Base-by-base conservation (phyloP, 2,329 filamentous ascomycete genomes). In the Phyllosticta ampelicida region DNA sequence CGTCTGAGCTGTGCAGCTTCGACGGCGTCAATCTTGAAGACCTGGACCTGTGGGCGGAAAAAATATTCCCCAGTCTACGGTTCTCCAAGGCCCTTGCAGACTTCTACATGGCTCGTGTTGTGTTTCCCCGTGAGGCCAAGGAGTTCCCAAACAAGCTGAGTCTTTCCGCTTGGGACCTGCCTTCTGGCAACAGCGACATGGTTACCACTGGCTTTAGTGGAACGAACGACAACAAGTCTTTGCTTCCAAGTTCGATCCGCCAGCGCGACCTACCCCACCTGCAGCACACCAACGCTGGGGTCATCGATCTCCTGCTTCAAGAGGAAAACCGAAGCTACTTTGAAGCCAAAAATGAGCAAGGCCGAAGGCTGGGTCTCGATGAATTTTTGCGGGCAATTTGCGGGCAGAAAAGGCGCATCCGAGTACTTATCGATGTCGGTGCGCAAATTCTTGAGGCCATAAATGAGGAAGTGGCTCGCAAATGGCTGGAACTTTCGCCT, bases 351-450 rank as follows among this genome's bases (percentile, higher is more conserved):
- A 65, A 75, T 10, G 61, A 64, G 1, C 13, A n/a, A 9, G 56
- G 56, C 13, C 30, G 29, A 2, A 18, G 36, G 1, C 48, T 55
- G 2, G 10, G 8, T 1, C 10, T 18, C 1, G n/a, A 55, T 20
- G 49, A 20, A 1, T 64, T 87, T 0, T 64, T 90, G 0, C 29
- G 68, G 0, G 66, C 75, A 3, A 71, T 86, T 0, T 49, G n/a
- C 3, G 10, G 8, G 3, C 56, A 55, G 13, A 8, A 5, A 8
- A 9, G n/a, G 0, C 11, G 9, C 1, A 66, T 71, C 0, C 51
- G 51, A 0, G 85, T 90, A 0, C 78, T 90, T 0, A 73, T 90
- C 0, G 86, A 90, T 62, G 85, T 87, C 0, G 86, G 87, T 0
- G 86, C 87, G 0, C 82, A 86, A 53, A 80, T 90, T 5, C 67